Percentiles rank a stretch among this genome's conserved stretches.
Conservation (phyloP, 2,329 filamentous ascomycete species). For the Aspergillus felis region DNA sequence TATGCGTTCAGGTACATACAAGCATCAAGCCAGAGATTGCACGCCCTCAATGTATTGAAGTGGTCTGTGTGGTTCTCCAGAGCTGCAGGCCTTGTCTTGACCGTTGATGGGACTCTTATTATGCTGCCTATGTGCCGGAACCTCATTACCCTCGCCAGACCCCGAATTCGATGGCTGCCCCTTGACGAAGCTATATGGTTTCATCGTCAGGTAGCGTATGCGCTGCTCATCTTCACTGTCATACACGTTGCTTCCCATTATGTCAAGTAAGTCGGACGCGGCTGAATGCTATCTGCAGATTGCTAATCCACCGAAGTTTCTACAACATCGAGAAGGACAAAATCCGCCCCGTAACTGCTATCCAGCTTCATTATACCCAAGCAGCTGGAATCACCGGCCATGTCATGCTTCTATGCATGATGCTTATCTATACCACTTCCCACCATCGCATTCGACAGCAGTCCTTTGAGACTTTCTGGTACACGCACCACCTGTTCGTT, state of each 20-base stretch:
- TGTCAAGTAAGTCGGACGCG: constrained; percentile 66
- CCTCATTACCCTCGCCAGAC: constrained; percentile 75
- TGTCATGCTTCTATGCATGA: constrained; percentile 98
- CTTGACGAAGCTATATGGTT: constrained; percentile 98
- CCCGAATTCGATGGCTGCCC: constrained; percentile 81
- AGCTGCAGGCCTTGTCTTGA: constrained; percentile 82
- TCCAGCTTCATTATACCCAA: constrained; percentile 88
- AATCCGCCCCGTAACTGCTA: constrained; percentile 71
- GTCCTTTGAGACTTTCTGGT: constrained; percentile 98
- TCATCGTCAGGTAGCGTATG: constrained; percentile 89
- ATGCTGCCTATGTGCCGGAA: constrained; percentile 93
- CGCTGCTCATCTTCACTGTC: constrained; percentile 75
- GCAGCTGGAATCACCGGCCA: constrained; percentile 92
- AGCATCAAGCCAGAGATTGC: constrained; percentile 61
- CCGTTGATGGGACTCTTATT: constrained; percentile 81
- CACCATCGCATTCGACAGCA: constrained; percentile 93
- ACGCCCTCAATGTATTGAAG: constrained; percentile 71
- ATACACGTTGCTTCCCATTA: constrained; percentile 80
- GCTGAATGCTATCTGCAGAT: no score
- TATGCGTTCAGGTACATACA: constrained; percentile 70
- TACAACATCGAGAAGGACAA: constrained; percentile 88
- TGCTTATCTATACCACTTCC: constrained; percentile 95
- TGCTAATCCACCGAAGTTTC: constrained; percentile 59
- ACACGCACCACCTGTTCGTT: constrained; percentile 97
- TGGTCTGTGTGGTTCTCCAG: constrained; percentile 96